Percentiles rank a stretch among this genome's conserved stretches.
Conservation (phyloP, 306 rosid species). For the Begonia loranthoides region DNA sequence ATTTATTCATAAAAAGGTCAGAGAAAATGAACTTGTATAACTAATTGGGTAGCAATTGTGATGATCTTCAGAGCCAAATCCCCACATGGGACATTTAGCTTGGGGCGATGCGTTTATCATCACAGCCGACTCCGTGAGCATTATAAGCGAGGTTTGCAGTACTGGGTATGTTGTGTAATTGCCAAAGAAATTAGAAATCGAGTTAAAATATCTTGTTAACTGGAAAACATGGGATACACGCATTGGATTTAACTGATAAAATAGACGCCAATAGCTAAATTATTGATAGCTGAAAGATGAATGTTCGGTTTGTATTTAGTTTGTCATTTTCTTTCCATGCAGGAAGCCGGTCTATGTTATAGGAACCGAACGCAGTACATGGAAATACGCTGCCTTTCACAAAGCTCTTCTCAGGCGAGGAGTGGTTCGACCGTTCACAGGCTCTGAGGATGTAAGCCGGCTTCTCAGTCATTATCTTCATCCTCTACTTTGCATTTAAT, state of each 20-base stretch:
- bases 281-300: too few species aligned
- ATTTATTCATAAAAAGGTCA: too few species aligned
- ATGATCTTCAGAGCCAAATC: slow-evolving; percentile 54
- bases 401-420: slow-evolving; percentile 57
- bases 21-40: too few species aligned
- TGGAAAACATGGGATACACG: too few species aligned
- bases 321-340: not conserved
- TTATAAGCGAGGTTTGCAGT: slow-evolving; percentile 92
- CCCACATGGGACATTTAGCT: slow-evolving; percentile 82
- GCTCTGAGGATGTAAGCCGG: slow-evolving; percentile 78
- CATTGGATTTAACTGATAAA: too few species aligned
- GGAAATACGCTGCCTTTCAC: slow-evolving; percentile 80
- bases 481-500: too few species aligned
- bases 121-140: slow-evolving; percentile 90
- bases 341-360: slow-evolving; percentile 82
- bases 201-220: too few species aligned
- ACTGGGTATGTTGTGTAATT: slow-evolving; percentile 73
- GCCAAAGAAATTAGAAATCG: too few species aligned
- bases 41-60: not conserved
- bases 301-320: not conserved
- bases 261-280: too few species aligned
- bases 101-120: slow-evolving; percentile 92
- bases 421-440: slow-evolving; percentile 73
- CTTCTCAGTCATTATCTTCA: too few species aligned
- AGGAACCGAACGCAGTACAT: slow-evolving; percentile 71